Conservation (phyloP, 108 stramenopile species). For the Nitzschia putrida region DNA sequence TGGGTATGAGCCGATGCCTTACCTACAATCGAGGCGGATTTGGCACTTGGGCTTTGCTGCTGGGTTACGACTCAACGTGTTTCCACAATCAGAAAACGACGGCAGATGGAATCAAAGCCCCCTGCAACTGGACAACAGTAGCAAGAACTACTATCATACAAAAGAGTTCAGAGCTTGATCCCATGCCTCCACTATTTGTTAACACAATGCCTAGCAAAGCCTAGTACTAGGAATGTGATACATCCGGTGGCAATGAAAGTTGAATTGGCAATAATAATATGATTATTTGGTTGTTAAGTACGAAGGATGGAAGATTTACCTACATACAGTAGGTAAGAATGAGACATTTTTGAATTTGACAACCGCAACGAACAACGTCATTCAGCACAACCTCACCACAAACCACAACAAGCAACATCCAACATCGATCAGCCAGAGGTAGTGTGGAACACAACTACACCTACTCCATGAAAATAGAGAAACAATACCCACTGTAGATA, state of each 20-base stretch:
- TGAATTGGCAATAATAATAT: too few species aligned
- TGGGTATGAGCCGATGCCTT: constrained; percentile 38
- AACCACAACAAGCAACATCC: too few species aligned
- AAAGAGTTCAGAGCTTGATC: background rate
- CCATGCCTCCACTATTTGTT: background rate
- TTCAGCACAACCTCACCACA: too few species aligned
- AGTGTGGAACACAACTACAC: too few species aligned
- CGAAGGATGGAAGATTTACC: too few species aligned
- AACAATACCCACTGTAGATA: too few species aligned
- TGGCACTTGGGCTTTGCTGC: constrained; percentile 31
- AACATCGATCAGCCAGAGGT: too few species aligned
- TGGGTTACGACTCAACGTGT: constrained; percentile 36
- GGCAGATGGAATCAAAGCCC: constrained; percentile 2
- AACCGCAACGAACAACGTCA: too few species aligned
- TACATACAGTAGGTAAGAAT: too few species aligned
- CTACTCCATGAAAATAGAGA: too few species aligned
- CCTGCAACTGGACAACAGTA: constrained; percentile 21
- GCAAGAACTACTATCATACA: background rate
- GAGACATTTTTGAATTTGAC: too few species aligned
- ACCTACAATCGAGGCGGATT: constrained; percentile 34
- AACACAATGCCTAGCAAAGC: background rate
- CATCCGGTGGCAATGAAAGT: background rate
- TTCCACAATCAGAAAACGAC: constrained; percentile 25
- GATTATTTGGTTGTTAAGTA: too few species aligned
- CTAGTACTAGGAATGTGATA: background rate